These are phyloP conservation scores for Trichoderma sp. DNA, from an alignment of 2,329 filamentous ascomycete species.

Conservation along the genomic window DNA sequence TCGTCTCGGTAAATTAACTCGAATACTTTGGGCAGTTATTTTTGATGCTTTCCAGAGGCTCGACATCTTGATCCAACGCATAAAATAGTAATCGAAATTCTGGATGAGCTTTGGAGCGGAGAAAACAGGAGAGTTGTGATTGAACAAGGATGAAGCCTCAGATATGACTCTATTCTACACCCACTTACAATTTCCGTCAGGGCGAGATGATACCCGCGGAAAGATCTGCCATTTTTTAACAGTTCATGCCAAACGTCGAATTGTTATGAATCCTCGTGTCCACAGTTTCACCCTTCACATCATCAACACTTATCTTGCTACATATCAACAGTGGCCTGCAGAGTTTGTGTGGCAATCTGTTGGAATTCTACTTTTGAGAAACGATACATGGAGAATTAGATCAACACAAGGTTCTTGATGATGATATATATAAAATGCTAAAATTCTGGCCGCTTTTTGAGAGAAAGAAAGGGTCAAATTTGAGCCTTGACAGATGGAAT, in stretches of 20 bases:
- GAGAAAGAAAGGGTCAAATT: not conserved
- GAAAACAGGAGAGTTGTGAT: not conserved
- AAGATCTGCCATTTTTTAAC: not conserved
- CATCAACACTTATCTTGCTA: not conserved
- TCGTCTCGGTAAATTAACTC: not conserved
- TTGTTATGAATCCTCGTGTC: not conserved
- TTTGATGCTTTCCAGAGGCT: not conserved
- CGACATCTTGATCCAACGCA: not conserved
- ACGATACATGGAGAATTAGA: not conserved
- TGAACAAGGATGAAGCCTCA: not conserved
- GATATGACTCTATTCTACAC: not conserved
- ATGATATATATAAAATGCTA: too few relatives aligned
- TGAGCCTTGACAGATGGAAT: not conserved
- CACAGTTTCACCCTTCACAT: not conserved
- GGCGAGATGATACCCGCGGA: not conserved
- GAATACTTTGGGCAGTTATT: not conserved
- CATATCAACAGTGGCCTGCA: not conserved
- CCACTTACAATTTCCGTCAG: not conserved
- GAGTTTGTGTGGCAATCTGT: not conserved
- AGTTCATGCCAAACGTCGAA: not conserved
- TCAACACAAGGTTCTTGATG: not conserved
- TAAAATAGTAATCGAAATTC: not conserved
- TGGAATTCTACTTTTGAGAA: not conserved
- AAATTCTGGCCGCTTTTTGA: too few relatives aligned
- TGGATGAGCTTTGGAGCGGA: not conserved